A percentile compares a stretch with the other conserved stretches of the same genome.
These are phyloP conservation scores for Rhododendron mucronatum DNA, from an alignment of 148 eudicot genomes.

Conservation along the genomic window DNA sequence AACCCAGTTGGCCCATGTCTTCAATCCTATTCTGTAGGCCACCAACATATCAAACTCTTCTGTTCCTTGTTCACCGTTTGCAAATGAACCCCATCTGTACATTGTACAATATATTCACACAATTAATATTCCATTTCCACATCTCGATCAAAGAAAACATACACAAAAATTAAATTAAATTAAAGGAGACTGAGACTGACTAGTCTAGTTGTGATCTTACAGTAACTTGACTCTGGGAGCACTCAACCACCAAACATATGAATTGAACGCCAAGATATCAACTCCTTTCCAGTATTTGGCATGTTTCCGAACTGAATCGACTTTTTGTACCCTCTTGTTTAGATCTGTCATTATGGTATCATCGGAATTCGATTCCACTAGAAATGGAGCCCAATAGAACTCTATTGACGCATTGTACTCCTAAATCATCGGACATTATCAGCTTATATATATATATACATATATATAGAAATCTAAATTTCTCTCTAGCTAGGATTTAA, in stretches of 20 bases:
- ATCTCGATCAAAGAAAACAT: not conserved
- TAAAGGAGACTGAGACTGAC: too few relatives aligned
- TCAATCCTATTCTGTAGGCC: constrained; percentile 71
- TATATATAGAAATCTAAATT: too few relatives aligned
- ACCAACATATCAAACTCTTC: constrained; percentile 65
- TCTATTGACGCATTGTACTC: constrained; percentile 80
- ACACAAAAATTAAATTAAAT: too few relatives aligned
- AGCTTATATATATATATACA: too few relatives aligned
- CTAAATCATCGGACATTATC: constrained; percentile 19
- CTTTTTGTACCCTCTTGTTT: constrained; percentile 64
- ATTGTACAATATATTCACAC: not conserved
- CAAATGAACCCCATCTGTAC: constrained; percentile 88
- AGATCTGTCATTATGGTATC: constrained; percentile 55
- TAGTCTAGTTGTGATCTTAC: constrained; percentile 31
- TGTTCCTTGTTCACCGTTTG: constrained; percentile 79
- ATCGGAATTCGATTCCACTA: constrained; percentile 83
- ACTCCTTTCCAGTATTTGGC: constrained; percentile 75
- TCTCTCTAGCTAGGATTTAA: too few relatives aligned
- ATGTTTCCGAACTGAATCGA: constrained; percentile 75
- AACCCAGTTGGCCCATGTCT: constrained; percentile 98
- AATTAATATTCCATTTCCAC: not conserved
- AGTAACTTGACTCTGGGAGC: constrained; percentile 57
- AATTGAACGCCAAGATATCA: constrained; percentile 76
- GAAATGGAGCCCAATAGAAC: constrained; percentile 96
- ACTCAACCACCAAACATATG: constrained; percentile 98